These are phyloP conservation scores for Lophiostoma macrostomum DNA, from an alignment of 495 filamentous ascomycete species.

Conservation along the genomic window DNA sequence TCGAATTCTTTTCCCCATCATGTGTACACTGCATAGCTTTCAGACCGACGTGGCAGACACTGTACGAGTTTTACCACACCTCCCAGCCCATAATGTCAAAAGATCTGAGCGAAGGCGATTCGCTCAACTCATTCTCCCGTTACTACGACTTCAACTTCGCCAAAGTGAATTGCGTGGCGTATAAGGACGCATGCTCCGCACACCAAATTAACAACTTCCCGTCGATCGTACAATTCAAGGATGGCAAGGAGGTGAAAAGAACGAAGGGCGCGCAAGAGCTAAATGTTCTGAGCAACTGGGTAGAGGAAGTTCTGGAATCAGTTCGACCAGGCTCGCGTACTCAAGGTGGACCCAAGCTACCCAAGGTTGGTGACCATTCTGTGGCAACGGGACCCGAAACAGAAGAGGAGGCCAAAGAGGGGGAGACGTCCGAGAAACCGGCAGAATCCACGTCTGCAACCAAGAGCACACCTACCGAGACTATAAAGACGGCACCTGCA, in stretches of 20 bases:
- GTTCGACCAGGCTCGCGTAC: conserved; percentile 77
- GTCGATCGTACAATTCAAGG: conserved; percentile 75
- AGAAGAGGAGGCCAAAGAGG: conserved; percentile 51
- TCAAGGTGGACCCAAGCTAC: conserved; percentile 57
- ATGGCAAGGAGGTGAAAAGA: conserved; percentile 65
- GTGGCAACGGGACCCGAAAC: conserved; percentile 50
- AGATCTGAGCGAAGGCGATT: conserved; percentile 42
- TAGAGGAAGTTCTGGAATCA: conserved; percentile 75
- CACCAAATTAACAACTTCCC: conserved; percentile 67
- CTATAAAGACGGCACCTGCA: conserved; percentile 37
- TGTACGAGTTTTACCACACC: conserved; percentile 96
- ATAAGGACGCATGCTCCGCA: conserved; percentile 66
- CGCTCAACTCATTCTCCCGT: conserved; percentile 60
- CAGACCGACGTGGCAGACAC: conserved; percentile 84
- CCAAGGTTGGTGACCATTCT: conserved; percentile 54
- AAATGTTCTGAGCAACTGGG: conserved; percentile 56
- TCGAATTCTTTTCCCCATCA: conserved; percentile 73
- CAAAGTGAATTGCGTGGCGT: conserved; percentile 76
- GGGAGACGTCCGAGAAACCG: conserved; percentile 45
- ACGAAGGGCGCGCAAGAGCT: conserved; percentile 62
- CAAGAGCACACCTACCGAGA: conserved; percentile 29
- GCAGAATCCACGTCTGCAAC: conserved; percentile 12
- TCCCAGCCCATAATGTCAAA: conserved; percentile 63
- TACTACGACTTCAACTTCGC: conserved; percentile 92
- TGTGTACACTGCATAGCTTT: conserved; percentile 78